Conservation (phyloP, 257 asterid genomes). For the Plantago elongata region DNA sequence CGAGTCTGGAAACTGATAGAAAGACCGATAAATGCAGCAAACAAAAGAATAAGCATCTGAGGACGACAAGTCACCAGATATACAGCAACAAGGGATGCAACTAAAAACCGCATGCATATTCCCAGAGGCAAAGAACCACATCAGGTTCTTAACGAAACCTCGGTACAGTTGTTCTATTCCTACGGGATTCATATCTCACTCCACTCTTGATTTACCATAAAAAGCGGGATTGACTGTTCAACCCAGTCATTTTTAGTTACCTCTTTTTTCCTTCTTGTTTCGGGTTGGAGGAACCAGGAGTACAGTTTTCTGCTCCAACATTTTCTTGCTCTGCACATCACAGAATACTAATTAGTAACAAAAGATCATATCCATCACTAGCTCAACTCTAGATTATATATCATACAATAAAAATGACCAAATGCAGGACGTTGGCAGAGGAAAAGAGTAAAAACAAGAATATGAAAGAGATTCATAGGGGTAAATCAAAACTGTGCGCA, state of each 20-base stretch:
- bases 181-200: slow-evolving; percentile 11
- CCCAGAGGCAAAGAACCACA: slow-evolving; percentile 4
- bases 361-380: no score
- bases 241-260: slow-evolving; percentile 26
- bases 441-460: no score
- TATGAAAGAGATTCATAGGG: no score
- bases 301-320: slow-evolving; percentile 28
- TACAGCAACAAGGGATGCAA: no score
- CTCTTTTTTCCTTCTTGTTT: slow-evolving; percentile 49
- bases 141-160: background rate
- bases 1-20: background rate
- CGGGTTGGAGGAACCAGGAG: slow-evolving; percentile 28
- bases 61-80: background rate
- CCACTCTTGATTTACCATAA: background rate
- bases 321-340: slow-evolving; percentile 33
- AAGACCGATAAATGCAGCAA: slow-evolving; percentile 1
- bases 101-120: no score
- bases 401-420: no score
- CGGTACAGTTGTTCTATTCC: slow-evolving; percentile 13
- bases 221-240: background rate
- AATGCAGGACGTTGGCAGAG: no score
- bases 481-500: no score
- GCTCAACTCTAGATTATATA: no score
- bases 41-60: slow-evolving; percentile 1
- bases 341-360: slow-evolving; percentile 3